Percentiles rank a stretch among this genome's conserved stretches.
phyloP scores from a whole-genome alignment of 2,329 filamentous ascomycete species.

The Aspergillus pseudoterreus region DNA sequence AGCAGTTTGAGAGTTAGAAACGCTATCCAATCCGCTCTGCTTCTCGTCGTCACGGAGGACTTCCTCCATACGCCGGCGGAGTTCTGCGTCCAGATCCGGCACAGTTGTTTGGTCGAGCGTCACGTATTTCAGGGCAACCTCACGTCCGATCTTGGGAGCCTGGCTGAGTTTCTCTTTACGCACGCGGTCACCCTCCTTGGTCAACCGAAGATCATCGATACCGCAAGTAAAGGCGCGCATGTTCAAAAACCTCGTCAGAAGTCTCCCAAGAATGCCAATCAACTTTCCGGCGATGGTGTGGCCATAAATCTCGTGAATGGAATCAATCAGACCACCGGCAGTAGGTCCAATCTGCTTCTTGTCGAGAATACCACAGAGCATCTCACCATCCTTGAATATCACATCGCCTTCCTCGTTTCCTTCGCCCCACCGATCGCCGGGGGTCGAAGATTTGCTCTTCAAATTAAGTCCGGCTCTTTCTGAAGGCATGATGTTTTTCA shows the following conservation, averaged over 20 bases:
- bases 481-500: constrained; percentile 83
- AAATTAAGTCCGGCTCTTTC: constrained; percentile 75
- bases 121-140: constrained; percentile 84
- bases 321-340: constrained; percentile 82
- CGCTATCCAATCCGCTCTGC: constrained; percentile 81
- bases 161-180: constrained; percentile 66
- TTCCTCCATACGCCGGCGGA: constrained; percentile 77
- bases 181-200: constrained; percentile 68
- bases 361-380: constrained; percentile 87
- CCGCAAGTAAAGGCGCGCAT: constrained; percentile 96
- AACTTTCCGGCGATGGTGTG: constrained; percentile 81
- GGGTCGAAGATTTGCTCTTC: constrained; percentile 72
- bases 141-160: constrained; percentile 67
- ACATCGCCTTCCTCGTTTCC: constrained; percentile 72
- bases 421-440: constrained; percentile 72
- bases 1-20: constrained; percentile 70
- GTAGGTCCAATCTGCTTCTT: constrained; percentile 91
- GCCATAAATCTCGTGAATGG: constrained; percentile 90
- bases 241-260: constrained; percentile 84
- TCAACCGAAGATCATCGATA: constrained; percentile 91
- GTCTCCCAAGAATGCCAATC: constrained; percentile 81
- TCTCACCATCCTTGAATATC: constrained; percentile 78
- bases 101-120: constrained; percentile 66
- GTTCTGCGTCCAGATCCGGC: constrained; percentile 63
- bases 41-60: constrained; percentile 88